Conservation (phyloP, 306 rosid genomes). For the Acacia crassicarpa region DNA sequence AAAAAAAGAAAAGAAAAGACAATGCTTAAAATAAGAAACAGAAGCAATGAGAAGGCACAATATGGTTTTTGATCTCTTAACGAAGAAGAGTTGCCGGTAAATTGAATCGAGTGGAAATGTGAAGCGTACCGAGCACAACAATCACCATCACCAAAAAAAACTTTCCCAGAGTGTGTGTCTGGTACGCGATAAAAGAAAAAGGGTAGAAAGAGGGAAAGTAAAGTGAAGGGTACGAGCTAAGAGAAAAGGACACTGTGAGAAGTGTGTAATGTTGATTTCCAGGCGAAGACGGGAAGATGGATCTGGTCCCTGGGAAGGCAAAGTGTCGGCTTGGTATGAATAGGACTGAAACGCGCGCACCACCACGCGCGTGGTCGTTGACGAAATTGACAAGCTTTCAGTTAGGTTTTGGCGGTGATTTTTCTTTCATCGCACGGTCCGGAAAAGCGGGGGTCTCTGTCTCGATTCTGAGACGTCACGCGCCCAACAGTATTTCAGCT, state of each 20-base stretch:
- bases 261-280: not conserved
- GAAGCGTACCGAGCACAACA: not conserved
- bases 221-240: constrained; percentile 4
- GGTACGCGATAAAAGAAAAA: constrained; percentile 29
- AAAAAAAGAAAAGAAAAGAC: not conserved
- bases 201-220: constrained; percentile 39
- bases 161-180: constrained; percentile 12
- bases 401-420: constrained; percentile 29
- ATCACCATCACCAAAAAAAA: not conserved
- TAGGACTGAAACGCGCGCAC: not conserved
- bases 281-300: not conserved
- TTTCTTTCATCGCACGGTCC: constrained; percentile 37
- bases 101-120: not conserved
- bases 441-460: constrained; percentile 33
- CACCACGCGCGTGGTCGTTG: constrained; percentile 28
- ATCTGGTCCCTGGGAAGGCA: not conserved
- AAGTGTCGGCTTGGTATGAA: constrained; percentile 26
- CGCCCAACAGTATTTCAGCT: not conserved
- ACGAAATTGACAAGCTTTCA: not conserved
- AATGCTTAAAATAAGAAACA: not conserved
- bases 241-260: not conserved
- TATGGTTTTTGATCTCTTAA: constrained; percentile 18
- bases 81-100: constrained; percentile 25
- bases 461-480: not conserved
- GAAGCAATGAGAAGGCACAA: constrained; percentile 1